phyloP scores from a whole-genome alignment of 305 asterid species.

The Fraxinus paxiana region DNA sequence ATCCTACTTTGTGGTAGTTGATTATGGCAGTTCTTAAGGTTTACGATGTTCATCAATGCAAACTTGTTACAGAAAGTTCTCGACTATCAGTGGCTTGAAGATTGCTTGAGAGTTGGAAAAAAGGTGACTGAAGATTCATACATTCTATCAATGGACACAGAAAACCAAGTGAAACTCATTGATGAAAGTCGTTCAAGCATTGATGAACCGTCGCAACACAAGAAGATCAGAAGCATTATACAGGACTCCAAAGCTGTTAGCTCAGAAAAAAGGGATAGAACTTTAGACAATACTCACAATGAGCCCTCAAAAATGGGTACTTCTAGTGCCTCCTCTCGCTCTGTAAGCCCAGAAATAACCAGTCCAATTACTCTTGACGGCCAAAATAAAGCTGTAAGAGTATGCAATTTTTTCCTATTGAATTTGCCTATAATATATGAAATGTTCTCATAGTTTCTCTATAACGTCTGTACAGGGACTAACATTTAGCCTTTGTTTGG shows the following conservation, averaged over 20 bases:
- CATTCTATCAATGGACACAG: conserved; percentile 34
- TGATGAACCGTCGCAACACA: conserved; percentile 30
- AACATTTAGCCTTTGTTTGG: too few species aligned
- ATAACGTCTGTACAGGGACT: conserved; percentile 1
- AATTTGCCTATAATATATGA: conserved; percentile 7
- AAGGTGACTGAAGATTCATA: conserved; percentile 59
- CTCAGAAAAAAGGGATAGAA: conserved; percentile 24
- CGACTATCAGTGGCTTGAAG: conserved; percentile 81
- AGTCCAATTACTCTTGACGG: conserved; percentile 33
- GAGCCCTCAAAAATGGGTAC: conserved; percentile 30
- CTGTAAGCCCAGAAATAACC: conserved; percentile 48
- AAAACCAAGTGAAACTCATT: conserved; percentile 18
- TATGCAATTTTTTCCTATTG: conserved; percentile 4
- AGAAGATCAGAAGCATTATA: conserved; percentile 48
- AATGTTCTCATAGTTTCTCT: conserved; percentile 5
- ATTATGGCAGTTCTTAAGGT: neutral
- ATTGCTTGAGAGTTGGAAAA: conserved; percentile 68
- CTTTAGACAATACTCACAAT: conserved; percentile 20
- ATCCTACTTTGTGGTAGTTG: neutral
- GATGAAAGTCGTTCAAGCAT: conserved; percentile 25
- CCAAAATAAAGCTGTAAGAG: conserved; percentile 43
- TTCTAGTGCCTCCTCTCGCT: conserved; percentile 39
- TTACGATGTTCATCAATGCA: neutral
- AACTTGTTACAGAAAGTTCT: conserved; percentile 55
- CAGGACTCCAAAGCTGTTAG: conserved; percentile 34